These are phyloP conservation scores for Penicillium sp. DNA, from an alignment of 2,329 filamentous ascomycete species.

Conservation along the genomic window DNA sequence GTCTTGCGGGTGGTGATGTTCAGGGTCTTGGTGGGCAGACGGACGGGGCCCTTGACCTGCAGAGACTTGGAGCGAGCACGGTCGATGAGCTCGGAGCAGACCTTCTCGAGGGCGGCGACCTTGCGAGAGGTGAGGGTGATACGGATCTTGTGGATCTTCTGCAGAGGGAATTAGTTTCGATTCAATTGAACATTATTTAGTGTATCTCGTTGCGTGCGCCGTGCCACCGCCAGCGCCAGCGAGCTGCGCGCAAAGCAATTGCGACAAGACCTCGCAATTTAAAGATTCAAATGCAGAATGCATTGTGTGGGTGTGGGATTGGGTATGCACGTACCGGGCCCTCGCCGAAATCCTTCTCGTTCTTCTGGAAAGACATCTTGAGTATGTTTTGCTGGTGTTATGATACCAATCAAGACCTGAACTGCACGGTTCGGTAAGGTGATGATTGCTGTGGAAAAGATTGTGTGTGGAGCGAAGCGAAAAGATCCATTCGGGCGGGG, in stretches of 20 bases:
- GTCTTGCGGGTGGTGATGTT: constrained; percentile 99
- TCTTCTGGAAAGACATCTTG: constrained; percentile 93
- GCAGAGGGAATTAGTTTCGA: constrained; percentile 20
- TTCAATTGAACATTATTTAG: not conserved
- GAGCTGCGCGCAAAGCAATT: constrained; percentile 9
- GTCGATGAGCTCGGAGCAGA: constrained; percentile 97
- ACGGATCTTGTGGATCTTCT: constrained; percentile 97
- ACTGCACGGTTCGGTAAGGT: constrained; percentile 77
- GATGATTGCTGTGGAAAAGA: constrained; percentile 59
- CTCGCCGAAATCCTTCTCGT: constrained; percentile 91
- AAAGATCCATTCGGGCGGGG: constrained; percentile 32
- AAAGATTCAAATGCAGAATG: not conserved
- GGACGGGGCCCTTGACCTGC: constrained; percentile 96
- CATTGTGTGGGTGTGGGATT: not conserved
- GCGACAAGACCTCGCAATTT: not conserved
- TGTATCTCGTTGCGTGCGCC: not conserved
- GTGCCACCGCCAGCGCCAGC: constrained; percentile 17
- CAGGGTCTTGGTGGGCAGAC: constrained; percentile 94
- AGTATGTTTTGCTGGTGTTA: constrained; percentile 38
- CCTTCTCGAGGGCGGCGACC: constrained; percentile 94
- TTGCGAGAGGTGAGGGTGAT: constrained; percentile 97
- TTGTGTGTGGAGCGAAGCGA: constrained; percentile 27
- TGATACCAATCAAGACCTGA: constrained; percentile 78
- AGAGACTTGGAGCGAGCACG: constrained; percentile 98
- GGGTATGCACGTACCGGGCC: constrained; percentile 67